These are phyloP conservation scores for Royoungia palumana DNA, from an alignment of 768 basidiomycete genomes.

Conservation along the genomic window DNA sequence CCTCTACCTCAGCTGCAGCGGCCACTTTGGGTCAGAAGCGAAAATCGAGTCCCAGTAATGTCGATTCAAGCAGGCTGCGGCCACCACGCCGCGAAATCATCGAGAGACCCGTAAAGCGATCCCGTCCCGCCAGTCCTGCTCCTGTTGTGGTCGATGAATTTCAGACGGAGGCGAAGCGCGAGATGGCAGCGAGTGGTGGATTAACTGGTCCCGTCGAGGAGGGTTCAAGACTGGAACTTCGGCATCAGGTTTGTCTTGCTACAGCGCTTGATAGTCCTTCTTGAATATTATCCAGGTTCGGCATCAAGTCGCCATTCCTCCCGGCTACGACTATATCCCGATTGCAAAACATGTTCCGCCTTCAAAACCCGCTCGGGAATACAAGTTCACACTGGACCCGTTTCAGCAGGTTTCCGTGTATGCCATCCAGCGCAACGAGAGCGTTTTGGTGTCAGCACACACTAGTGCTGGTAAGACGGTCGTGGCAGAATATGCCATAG, in stretches of 20 bases:
- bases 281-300: constrained; percentile 56
- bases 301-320: constrained; percentile 95
- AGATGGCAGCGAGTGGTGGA: constrained; percentile 86
- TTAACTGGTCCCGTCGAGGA: constrained; percentile 70
- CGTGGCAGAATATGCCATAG: constrained; percentile 99
- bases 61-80: constrained; percentile 1
- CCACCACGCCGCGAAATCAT: constrained; percentile 28
- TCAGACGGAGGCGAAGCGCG: constrained; percentile 89
- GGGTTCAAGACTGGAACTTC: constrained; percentile 69
- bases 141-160: constrained; percentile 91
- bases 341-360: constrained; percentile 91
- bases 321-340: constrained; percentile 85
- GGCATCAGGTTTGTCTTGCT: constrained; percentile 58
- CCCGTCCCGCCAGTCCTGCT: constrained; percentile 56
- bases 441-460: constrained; percentile 96
- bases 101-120: constrained; percentile 47
- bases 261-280: not conserved
- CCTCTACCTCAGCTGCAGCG: not conserved
- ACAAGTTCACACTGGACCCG: constrained; percentile 95
- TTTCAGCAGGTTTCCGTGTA: constrained; percentile 94
- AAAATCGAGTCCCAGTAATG: constrained; percentile 17
- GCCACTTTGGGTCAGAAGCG: constrained; percentile 20
- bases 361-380: constrained; percentile 84
- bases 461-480: constrained; percentile 99
- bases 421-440: constrained; percentile 96